A percentile compares a stretch with the other conserved stretches of the same genome.
phyloP scores from a whole-genome alignment of 2,329 filamentous ascomycete genomes.

The Neofusicoccum sp. region DNA sequence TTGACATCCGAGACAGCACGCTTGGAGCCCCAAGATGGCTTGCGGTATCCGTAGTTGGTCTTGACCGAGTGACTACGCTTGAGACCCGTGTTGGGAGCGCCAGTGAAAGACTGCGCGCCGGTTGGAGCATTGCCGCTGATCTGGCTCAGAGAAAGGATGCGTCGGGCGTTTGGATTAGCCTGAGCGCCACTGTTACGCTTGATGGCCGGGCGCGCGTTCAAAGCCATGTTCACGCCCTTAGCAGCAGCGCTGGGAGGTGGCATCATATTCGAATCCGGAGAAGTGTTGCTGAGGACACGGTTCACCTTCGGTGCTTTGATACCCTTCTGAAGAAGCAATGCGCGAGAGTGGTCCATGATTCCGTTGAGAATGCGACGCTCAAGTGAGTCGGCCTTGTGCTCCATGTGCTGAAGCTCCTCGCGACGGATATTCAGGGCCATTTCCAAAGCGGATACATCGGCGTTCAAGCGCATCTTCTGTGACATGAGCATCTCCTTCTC shows the following conservation, averaged over 20 bases:
- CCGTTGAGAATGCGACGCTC: conserved; percentile 93
- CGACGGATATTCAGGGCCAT: conserved; percentile 84
- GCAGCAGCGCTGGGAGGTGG: conserved; percentile 35
- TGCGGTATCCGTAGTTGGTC: conserved; percentile 35
- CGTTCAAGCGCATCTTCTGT: conserved; percentile 76
- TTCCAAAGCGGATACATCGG: conserved; percentile 86
- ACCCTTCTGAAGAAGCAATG: conserved; percentile 67
- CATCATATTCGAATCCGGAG: conserved; percentile 20
- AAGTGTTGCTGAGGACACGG: neutral
- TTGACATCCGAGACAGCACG: conserved; percentile 28
- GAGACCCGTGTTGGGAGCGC: conserved; percentile 51
- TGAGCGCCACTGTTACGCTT: conserved; percentile 36
- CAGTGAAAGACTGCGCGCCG: conserved; percentile 30
- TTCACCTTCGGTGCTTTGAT: conserved; percentile 28
- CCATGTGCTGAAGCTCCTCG: conserved; percentile 90
- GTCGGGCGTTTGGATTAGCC: conserved; percentile 51
- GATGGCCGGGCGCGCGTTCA: conserved; percentile 47
- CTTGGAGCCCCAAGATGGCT: conserved; percentile 33
- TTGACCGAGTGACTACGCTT: conserved; percentile 44
- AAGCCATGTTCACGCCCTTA: conserved; percentile 45
- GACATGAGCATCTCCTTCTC: conserved; percentile 74
- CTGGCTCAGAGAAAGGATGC: conserved; percentile 88
- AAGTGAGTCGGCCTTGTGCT: conserved; percentile 79
- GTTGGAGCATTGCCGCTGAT: conserved; percentile 72
- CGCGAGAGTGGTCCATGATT: conserved; percentile 91